These are phyloP conservation scores for Alternaria dauci DNA, from an alignment of 2,329 filamentous ascomycete genomes.

Conservation along the genomic window DNA sequence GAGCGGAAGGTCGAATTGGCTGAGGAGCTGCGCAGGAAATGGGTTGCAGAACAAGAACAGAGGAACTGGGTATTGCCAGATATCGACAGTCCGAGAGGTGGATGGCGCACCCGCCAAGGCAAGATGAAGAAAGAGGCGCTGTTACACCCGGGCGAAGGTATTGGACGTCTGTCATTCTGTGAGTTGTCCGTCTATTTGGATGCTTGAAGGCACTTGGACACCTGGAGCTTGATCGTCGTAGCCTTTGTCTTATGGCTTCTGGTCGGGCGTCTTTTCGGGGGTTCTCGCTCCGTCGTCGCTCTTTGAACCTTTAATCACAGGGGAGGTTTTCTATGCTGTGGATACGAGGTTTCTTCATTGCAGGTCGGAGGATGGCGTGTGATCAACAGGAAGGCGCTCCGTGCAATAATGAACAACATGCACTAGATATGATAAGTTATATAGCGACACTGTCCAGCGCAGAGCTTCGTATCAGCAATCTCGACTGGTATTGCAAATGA, in stretches of 20 bases:
- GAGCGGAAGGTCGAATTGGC: slow-evolving; percentile 24
- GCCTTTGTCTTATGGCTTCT: not conserved
- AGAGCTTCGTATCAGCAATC: not conserved
- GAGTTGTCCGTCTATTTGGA: slow-evolving; percentile 8
- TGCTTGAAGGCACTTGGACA: not conserved
- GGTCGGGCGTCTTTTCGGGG: not conserved
- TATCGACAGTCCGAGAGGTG: slow-evolving; percentile 12
- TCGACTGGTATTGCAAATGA: not conserved
- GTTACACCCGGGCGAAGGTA: slow-evolving; percentile 21
- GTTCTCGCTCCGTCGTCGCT: too few relatives aligned
- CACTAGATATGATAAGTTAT: not conserved
- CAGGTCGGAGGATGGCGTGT: not conserved
- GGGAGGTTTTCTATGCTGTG: too few relatives aligned
- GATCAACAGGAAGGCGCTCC: not conserved
- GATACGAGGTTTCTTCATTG: not conserved
- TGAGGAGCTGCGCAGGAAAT: slow-evolving; percentile 20
- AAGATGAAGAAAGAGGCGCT: not conserved
- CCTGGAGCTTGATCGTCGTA: not conserved
- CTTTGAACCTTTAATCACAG: too few relatives aligned
- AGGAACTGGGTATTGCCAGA: slow-evolving; percentile 41
- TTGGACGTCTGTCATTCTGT: slow-evolving; percentile 8
- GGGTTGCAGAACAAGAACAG: slow-evolving; percentile 23
- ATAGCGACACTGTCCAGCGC: too few relatives aligned
- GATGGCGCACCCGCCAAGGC: not conserved
- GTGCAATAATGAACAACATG: not conserved